A percentile compares a stretch with the other conserved stretches of the same genome.
phyloP scores from a whole-genome alignment of 75 land plant species.

The Cryptomeria japonica region DNA sequence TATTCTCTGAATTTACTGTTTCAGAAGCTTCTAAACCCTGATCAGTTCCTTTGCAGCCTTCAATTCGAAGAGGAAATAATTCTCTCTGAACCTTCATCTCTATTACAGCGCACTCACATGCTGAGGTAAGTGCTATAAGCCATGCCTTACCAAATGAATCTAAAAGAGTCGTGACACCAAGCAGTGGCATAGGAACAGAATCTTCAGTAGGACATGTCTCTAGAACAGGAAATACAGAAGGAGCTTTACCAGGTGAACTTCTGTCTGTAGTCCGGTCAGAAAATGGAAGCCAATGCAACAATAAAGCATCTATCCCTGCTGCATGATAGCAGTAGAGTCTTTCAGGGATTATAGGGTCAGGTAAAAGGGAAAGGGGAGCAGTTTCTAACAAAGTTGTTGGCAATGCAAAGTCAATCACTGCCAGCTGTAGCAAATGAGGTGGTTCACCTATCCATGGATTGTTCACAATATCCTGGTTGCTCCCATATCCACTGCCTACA shows the following conservation, averaged over 20 bases:
- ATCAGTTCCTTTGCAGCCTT: slow-evolving; percentile 18
- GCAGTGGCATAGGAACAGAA: slow-evolving; percentile 38
- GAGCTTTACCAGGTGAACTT: slow-evolving; percentile 49
- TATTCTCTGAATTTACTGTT: slow-evolving; percentile 41
- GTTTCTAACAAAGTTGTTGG: slow-evolving; percentile 40
- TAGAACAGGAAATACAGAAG: slow-evolving; percentile 74
- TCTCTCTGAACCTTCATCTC: slow-evolving; percentile 62
- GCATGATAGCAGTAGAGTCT: slow-evolving; percentile 80
- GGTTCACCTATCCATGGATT: slow-evolving; percentile 63
- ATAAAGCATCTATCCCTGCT: slow-evolving; percentile 80
- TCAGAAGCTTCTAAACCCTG: slow-evolving; percentile 22
- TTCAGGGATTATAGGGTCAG: slow-evolving; percentile 74
- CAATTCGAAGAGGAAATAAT: slow-evolving; percentile 42
- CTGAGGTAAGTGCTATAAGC: slow-evolving; percentile 66
- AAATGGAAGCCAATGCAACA: slow-evolving; percentile 94
- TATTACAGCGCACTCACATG: slow-evolving; percentile 71
- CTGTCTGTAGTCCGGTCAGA: slow-evolving; percentile 55
- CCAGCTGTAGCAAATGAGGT: slow-evolving; percentile 84
- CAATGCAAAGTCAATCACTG: slow-evolving; percentile 82
- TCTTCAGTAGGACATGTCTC: slow-evolving; percentile 45
- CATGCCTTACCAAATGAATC: slow-evolving; percentile 87
- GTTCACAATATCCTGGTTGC: slow-evolving; percentile 16
- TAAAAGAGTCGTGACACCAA: slow-evolving; percentile 66
- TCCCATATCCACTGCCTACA: slow-evolving; percentile 26
- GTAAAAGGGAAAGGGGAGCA: slow-evolving; percentile 48